Base-by-base conservation (phyloP, 768 basidiomycete genomes). In the Suillus occidentalis region DNA sequence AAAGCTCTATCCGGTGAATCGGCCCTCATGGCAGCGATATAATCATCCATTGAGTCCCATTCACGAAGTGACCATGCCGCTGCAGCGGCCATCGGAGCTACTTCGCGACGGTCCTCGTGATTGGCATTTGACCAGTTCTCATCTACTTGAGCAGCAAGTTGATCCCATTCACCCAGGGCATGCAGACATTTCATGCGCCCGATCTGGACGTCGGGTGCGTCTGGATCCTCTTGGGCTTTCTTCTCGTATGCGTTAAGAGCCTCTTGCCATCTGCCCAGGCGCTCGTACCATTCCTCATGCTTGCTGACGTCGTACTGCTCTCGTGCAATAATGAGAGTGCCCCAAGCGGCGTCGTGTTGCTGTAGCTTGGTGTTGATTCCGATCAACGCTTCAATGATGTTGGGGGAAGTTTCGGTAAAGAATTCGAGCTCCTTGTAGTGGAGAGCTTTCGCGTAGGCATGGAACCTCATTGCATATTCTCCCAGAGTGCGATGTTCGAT, bases 351-450 rank as follows among this genome's bases (percentile, higher is more conserved):
- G 71, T 99, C 97, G 62, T 94, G 94, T 74, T 98, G 97, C 73
- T 98, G 97, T 1, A 99, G 84, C 70, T 91, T 91, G 47, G 95
- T 97, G 78, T 99, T 99, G 76, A 99, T 95, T 25, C 92, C 89
- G 72, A 99, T 97, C 13, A 99, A 84, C 14, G 94, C 89, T 72
- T 99, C 96, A 69, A 99, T 93, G 60, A 97, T 94, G 34, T 89
- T 84, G 0, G 94, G 89, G 0, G 93, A 94, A 0, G 94, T 91
- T 72, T 97, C 96, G 6, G 90, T 87, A 73, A 97, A 97, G 77
- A 92, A 99, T 76, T 99, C 97, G 42, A 96, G 84, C 71, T 99
- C 97, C 75, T 99, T 99, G 82, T 99, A 99, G 75, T 99, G 97
- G 34, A 99, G 83, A 0, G 97, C 96, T 75, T 99, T 99, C 4